Base-by-base conservation (phyloP, 176 grass and related monocot species). In the Aegilops longissima region DNA sequence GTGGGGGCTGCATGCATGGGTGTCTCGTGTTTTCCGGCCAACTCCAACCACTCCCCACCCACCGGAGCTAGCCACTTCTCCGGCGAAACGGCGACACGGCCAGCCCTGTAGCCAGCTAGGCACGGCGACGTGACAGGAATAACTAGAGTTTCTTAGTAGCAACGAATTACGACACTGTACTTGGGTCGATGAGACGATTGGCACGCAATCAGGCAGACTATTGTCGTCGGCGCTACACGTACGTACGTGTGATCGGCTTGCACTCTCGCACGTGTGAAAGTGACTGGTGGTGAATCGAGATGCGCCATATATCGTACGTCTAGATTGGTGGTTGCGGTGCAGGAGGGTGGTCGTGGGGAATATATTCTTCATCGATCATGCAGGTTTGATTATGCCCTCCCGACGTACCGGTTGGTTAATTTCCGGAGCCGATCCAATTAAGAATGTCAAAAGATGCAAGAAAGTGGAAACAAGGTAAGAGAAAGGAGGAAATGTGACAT, bases 11-110 rank as follows among this genome's bases (percentile, higher is more conserved):
- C 47, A 77, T 56, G 47, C 27, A 34, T 2, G 52, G 14, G 47
- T 54, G 45, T 21, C 73, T 77, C 45, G 14, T 18, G 51, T 59
- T 82, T 91, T 88, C 89, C 61, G 68, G 89, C 89, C 89, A 91
- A 91, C 89, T 91, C 86, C 86, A 90, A 54, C 88, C 8, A 90
- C 79, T 35, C 40, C 74, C 66, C 79, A 91, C 52, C 86, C 88
- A 86, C 82, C 78, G 47, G 47, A 9, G 42, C 72, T 51, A 54
- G 73, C 73, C 16, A 3, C 14, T 4, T 11, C 34, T n/a, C 47
- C 24, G 59, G 82, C 31, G 73, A 38, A 70, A 79, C 81, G 38
- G 81, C 65, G 83, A 86, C 81, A 24, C 13, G 36, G 77, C 67
- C 51, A 38, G 18, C 9, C 1, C 12, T 18, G 39, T 66, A 12